phyloP scores from a whole-genome alignment of 2,329 filamentous ascomycete genomes.

The Alternaria consortialis region DNA sequence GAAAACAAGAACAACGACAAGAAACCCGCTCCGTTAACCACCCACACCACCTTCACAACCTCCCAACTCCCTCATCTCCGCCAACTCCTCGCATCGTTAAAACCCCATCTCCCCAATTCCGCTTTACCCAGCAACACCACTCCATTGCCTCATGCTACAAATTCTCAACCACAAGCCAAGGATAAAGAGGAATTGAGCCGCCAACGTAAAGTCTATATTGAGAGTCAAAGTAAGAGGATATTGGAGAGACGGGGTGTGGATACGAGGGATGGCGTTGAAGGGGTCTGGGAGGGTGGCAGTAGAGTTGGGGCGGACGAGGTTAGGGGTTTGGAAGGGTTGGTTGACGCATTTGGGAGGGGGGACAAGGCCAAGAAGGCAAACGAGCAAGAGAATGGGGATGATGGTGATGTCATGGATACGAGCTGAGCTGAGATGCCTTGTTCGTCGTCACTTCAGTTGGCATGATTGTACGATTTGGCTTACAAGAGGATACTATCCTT shows the following conservation, averaged over 20 bases:
- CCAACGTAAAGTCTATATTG: slow-evolving; percentile 83
- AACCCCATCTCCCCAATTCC: slow-evolving; percentile 67
- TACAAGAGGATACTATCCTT: background rate
- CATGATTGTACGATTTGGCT: background rate
- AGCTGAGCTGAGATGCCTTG: slow-evolving; percentile 8
- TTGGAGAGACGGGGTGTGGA: slow-evolving; percentile 78
- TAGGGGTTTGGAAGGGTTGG: slow-evolving; percentile 41
- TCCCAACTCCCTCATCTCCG: slow-evolving; percentile 84
- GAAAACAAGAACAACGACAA: slow-evolving; percentile 15
- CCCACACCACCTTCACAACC: slow-evolving; percentile 79
- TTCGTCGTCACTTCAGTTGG: background rate
- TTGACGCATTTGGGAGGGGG: slow-evolving; percentile 21
- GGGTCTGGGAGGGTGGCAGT: slow-evolving; percentile 33
- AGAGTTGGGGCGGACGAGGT: slow-evolving; percentile 42
- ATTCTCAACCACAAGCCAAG: slow-evolving; percentile 18
- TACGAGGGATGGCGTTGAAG: slow-evolving; percentile 48
- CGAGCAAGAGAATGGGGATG: slow-evolving; percentile 4
- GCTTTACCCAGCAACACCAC: slow-evolving; percentile 30
- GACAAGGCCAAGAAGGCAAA: slow-evolving; percentile 3
- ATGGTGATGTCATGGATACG: slow-evolving; percentile 39
- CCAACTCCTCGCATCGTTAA: slow-evolving; percentile 71
- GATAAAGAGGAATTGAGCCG: slow-evolving; percentile 63
- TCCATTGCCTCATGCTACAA: slow-evolving; percentile 10
- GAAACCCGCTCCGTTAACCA: slow-evolving; percentile 64
- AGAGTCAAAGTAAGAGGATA: slow-evolving; percentile 78